Percentiles rank a stretch among this genome's conserved stretches.
These are phyloP conservation scores for Backusella morwellensis DNA, from an alignment of 192 early-diverging fungal genomes.

Conservation along the genomic window DNA sequence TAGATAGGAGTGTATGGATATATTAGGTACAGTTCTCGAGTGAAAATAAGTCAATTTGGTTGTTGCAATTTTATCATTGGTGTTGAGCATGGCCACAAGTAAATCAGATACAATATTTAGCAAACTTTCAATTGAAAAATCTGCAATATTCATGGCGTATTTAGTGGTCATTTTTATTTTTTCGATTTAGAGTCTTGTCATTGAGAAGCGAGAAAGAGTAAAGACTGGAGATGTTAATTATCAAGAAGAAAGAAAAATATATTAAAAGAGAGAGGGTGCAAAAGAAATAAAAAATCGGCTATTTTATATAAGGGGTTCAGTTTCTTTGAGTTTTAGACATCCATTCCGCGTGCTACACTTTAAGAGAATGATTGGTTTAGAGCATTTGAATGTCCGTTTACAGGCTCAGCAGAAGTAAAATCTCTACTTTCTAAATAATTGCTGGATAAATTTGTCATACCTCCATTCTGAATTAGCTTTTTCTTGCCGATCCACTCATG, in stretches of 20 bases:
- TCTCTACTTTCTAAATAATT: background rate
- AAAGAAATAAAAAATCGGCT: background rate
- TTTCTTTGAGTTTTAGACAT: background rate
- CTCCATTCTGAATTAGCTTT: background rate
- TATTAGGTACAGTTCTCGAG: conserved; percentile 64
- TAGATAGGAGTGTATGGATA: conserved; percentile 65
- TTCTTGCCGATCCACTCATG: conserved; percentile 1
- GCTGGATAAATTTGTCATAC: conserved; percentile 2
- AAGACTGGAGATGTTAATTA: background rate
- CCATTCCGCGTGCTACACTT: conserved; percentile 3
- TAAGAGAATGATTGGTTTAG: background rate
- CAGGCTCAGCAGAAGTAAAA: background rate
- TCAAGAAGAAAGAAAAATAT: background rate
- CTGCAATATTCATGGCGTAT: conserved; percentile 37
- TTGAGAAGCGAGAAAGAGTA: background rate
- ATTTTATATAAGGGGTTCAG: background rate
- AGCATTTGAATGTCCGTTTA: conserved; percentile 1
- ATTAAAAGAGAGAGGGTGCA: background rate
- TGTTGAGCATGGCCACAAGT: conserved; percentile 45
- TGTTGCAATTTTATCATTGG: conserved; percentile 43
- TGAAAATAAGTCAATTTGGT: conserved; percentile 62
- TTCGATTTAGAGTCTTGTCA: background rate
- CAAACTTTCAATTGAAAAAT: conserved; percentile 44
- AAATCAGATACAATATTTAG: conserved; percentile 46
- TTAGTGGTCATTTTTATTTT: background rate